Base-by-base conservation (phyloP, 2,329 filamentous ascomycete genomes). In the Xylaria multiplex region DNA sequence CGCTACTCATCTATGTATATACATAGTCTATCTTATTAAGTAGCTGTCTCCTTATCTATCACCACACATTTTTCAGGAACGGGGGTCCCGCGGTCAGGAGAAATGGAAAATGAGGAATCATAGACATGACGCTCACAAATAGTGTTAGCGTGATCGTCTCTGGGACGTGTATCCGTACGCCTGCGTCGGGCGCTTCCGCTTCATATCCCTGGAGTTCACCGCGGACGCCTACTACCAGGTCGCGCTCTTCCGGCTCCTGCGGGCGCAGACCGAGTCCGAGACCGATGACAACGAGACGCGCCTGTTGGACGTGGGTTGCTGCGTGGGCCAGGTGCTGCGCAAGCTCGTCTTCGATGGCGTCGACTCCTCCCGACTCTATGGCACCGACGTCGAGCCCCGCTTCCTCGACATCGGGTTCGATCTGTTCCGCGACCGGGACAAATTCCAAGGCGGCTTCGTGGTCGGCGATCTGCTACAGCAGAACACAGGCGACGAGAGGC, bases 321-420 rank as follows among this genome's bases (percentile, higher is more conserved):
- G 83, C 64, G 77, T 86, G 43, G 84, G 83, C 16, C 83, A 85
- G 69, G 77, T 82, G 8, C 75, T 85, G 35, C 81, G 84, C n/a
- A 81, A 84, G 70, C 79, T 86, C 32, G 78, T 81, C 11, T 76
- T 78, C 57, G 84, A 86, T 63, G 86, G 85, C 22, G 84, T 84
- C 7, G 76, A 81, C 27, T 77, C 81, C 5, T 73, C 78, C 16
- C 81, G 82, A 52, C 75, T 88, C n/a, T 82, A 82, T 64, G 85
- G 84, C 19, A 78, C 80, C 3, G 85, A 88, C 66, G 67, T 85
- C 2, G 79, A 83, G 49, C 70, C 79, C 22, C 78, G 77, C n/a
- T 86, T 88, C 69, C 80, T 88, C 59, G 80, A 86, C 11, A 75
- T 86, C n/a, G 87, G 87, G 32, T 88, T 89, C 74, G 86, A 90